Evolutionary conservation across 495 filamentous ascomycete species (phyloP).

Genomic region (Aspergillus ostianus): DNA sequence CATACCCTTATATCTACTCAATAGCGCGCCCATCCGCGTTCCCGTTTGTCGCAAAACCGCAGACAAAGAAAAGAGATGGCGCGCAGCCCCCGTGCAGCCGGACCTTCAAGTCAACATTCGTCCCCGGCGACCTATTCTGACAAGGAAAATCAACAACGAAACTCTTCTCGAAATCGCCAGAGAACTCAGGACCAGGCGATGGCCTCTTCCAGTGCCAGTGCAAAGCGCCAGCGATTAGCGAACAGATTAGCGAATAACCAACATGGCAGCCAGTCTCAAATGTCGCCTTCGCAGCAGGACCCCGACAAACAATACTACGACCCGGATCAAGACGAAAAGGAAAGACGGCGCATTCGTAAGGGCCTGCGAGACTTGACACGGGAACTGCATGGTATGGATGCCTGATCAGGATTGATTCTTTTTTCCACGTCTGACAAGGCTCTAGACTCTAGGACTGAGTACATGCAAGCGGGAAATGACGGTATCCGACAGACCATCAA

Average conservation of each 20-base stretch:
- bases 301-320: conserved; percentile 64
- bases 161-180: conserved; percentile 17
- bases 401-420: neutral
- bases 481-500: conserved; percentile 62
- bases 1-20: neutral
- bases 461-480: conserved; percentile 55
- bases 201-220: conserved; percentile 24
- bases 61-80: conserved; percentile 31
- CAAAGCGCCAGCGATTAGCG: conserved; percentile 45
- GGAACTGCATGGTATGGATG: conserved; percentile 58
- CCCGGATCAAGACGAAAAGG: conserved; percentile 80
- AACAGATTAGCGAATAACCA: conserved; percentile 32
- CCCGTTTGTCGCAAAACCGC: conserved; percentile 12
- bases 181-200: conserved; percentile 29
- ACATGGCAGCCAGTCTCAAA: conserved; percentile 26
- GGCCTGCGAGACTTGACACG: conserved; percentile 64
- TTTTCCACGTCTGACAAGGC: conserved; percentile 9
- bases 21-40: neutral
- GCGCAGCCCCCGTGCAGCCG: conserved; percentile 16
- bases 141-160: conserved; percentile 55
- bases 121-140: conserved; percentile 47
- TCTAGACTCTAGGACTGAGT: conserved; percentile 66
- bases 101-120: conserved; percentile 34
- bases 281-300: conserved; percentile 23
- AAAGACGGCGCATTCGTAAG: conserved; percentile 68